A percentile compares a stretch with the other conserved stretches of the same genome.
phyloP scores from a whole-genome alignment of 352 stramenopile species.

The Phytopythium kandeliae region DNA sequence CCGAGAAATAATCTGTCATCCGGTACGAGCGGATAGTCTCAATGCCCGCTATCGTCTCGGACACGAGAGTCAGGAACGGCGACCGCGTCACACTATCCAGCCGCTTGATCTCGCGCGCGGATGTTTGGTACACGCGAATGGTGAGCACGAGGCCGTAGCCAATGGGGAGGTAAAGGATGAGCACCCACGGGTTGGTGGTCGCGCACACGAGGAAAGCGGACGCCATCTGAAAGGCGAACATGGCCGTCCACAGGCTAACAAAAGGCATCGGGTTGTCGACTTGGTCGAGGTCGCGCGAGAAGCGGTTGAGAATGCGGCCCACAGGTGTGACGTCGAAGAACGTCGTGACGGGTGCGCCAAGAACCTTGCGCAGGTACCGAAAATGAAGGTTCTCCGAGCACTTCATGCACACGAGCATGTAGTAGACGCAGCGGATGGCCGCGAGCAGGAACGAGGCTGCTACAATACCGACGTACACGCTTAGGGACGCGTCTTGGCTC shows the following conservation, averaged over 20 bases:
- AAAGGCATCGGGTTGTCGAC: constrained; percentile 32
- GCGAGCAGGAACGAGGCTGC: constrained; percentile 20
- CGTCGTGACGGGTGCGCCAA: constrained; percentile 30
- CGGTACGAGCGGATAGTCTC: constrained; percentile 83
- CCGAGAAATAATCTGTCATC: constrained; percentile 62
- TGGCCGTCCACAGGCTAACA: constrained; percentile 24
- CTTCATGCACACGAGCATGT: constrained; percentile 43
- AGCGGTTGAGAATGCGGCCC: constrained; percentile 43
- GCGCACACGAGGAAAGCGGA: constrained; percentile 26
- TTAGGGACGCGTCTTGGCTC: constrained; percentile 26
- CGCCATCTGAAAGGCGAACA: constrained; percentile 35
- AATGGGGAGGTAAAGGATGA: too few species aligned
- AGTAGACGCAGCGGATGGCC: constrained; percentile 34
- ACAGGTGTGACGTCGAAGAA: constrained; percentile 57
- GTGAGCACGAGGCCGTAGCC: too few species aligned
- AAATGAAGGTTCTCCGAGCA: constrained; percentile 31
- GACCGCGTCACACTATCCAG: constrained; percentile 85
- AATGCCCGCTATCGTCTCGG: constrained; percentile 90
- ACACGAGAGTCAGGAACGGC: constrained; percentile 94
- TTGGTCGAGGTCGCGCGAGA: constrained; percentile 55
- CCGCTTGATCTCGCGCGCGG: constrained; percentile 85
- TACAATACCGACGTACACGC: constrained; percentile 36
- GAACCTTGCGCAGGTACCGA: constrained; percentile 30
- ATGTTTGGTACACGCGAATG: constrained; percentile 43
- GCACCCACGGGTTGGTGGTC: constrained; percentile 48